These are phyloP conservation scores for Umbelopsis sp. DNA, from an alignment of 192 early-diverging fungal species.

Conservation along the genomic window DNA sequence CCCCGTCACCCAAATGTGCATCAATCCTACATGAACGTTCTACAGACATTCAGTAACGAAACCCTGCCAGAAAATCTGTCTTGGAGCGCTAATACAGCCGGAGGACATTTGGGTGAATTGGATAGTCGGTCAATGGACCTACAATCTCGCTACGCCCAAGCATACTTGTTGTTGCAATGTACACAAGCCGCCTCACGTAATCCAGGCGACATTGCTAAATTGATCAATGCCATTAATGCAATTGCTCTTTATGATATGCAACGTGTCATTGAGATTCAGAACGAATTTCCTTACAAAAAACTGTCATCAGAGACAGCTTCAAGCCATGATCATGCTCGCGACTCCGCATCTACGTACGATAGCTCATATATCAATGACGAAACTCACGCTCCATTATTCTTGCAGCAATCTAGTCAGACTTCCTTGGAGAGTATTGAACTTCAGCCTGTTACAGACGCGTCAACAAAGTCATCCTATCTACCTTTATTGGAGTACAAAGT, in stretches of 20 bases:
- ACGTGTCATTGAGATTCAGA: constrained; percentile 5
- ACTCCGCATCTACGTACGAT: background rate
- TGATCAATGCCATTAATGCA: constrained; percentile 1
- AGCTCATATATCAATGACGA: background rate
- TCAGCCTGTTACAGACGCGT: background rate
- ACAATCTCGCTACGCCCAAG: background rate
- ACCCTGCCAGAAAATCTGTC: background rate
- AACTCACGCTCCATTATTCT: constrained; percentile 3
- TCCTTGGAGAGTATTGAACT: constrained; percentile 9
- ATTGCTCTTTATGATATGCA: constrained; percentile 11
- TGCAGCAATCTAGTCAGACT: background rate
- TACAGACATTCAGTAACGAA: background rate
- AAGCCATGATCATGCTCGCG: background rate
- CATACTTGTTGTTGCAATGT: background rate
- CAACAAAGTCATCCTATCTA: background rate
- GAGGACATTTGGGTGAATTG: background rate
- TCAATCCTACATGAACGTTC: background rate
- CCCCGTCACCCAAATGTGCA: background rate
- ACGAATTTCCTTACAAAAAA: background rate
- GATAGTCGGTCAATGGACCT: background rate
- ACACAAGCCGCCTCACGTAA: constrained; percentile 1
- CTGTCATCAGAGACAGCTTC: background rate
- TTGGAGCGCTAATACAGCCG: constrained; percentile 1
- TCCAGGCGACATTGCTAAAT: background rate
- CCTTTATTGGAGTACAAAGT: constrained; percentile 4